Base-by-base conservation (phyloP, 164 flowering plant genomes). In the Sedum album region DNA sequence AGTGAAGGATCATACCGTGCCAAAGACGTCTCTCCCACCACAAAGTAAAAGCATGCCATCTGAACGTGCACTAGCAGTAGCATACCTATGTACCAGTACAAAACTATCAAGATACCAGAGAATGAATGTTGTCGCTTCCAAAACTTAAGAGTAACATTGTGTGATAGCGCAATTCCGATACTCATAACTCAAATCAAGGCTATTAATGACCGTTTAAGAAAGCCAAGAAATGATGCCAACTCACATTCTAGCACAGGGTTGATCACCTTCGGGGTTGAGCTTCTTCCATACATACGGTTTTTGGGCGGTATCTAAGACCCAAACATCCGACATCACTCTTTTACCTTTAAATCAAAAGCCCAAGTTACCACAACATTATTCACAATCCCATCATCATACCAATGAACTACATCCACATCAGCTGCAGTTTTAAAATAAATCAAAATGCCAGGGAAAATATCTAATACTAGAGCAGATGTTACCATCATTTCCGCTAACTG, bases 1-100 rank as follows among this genome's bases (percentile, higher is more conserved):
- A 17, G 35, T 10, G 64, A 33, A 26, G 65, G 36, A 48, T 48
- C 53, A 48, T 89, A 94, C 99, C 79, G 75, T 76, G 74, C 99
- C 96, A 41, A 88, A 76, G 26, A 85, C 2, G 44, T 94, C 97
- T 81, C 97, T 88, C 78, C 99, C 99, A 71, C 99, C 97, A 82
- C 99, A 91, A 71, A 94, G 96, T 80, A 94, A 76, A 77, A 94
- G 83, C 99, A 94, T 90, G 68, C 99, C 99, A 87, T 94, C 99
- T 67, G 96, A 83, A 26, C 99, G 90, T 14, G 99, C 86, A 88
- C 96, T 88, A 65, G 91, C 99, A 31, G 99, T 88, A 65, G 99
- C 99, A 84, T 94, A 94, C 96, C 99, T 94, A 68, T 42, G 77
- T 48, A 48, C 21, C 53, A 48, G 53, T 48, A 18, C 53, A 48